Percentiles rank a stretch among this genome's conserved stretches.
phyloP scores from a whole-genome alignment of 148 eudicot species.

The Arbutus unedo region DNA sequence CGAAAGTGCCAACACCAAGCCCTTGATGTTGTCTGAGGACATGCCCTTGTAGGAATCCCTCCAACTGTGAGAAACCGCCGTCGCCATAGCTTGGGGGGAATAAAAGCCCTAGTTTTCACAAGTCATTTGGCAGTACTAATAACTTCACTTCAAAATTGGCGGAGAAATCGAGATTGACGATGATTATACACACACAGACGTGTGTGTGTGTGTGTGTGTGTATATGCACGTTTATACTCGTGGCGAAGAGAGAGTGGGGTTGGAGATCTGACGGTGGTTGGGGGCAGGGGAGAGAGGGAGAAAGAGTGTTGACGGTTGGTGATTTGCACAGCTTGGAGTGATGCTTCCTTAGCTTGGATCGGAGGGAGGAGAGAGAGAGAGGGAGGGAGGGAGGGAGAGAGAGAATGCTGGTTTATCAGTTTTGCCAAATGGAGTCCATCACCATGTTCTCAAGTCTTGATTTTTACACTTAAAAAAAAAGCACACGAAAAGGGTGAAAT shows the following conservation, averaged over 20 bases:
- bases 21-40: constrained; percentile 51
- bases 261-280: constrained; percentile 6
- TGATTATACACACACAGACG: no score
- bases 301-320: background rate
- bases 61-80: constrained; percentile 19
- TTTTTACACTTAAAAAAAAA: no score
- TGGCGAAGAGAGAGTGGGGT: background rate
- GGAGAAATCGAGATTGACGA: background rate
- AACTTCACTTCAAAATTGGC: background rate
- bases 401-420: background rate
- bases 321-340: background rate
- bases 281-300: background rate
- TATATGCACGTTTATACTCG: background rate
- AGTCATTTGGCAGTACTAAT: background rate
- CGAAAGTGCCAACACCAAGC: constrained; percentile 42
- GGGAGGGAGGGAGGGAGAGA: background rate
- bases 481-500: no score
- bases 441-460: no score
- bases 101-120: constrained; percentile 12
- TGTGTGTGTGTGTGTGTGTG: no score
- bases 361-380: background rate
- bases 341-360: background rate
- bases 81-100: background rate
- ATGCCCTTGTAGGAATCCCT: constrained; percentile 42
- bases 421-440: no score